phyloP scores from a whole-genome alignment of 2,329 filamentous ascomycete genomes.

The Leptographium wingfieldii region DNA sequence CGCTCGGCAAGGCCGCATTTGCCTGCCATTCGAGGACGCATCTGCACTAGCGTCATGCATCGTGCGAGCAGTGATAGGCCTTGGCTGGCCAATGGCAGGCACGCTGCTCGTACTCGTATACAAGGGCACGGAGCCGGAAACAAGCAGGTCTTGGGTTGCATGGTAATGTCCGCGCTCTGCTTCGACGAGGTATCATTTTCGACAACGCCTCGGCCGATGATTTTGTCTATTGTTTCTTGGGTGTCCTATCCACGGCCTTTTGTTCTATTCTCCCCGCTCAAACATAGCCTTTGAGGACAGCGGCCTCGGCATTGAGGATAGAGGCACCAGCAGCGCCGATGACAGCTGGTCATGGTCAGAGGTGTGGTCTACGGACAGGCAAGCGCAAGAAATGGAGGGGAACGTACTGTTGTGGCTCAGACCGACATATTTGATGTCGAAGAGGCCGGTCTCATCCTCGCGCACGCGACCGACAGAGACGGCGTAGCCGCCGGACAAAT shows the following conservation, averaged over 20 bases:
- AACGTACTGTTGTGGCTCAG: constrained; percentile 64
- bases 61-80: no score
- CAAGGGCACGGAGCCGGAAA: no score
- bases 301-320: constrained; percentile 87
- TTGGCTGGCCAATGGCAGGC: no score
- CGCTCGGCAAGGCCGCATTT: no score
- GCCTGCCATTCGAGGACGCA: no score
- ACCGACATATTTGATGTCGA: constrained; percentile 90
- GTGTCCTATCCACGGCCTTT: background rate
- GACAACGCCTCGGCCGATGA: no score
- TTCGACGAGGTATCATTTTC: background rate
- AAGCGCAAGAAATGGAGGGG: background rate
- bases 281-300: constrained; percentile 76
- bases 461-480: constrained; percentile 81
- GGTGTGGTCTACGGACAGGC: background rate
- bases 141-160: no score
- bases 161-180: background rate
- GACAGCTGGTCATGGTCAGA: constrained; percentile 42
- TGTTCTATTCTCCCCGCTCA: constrained; percentile 22
- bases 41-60: no score
- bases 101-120: no score
- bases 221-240: no score
- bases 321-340: constrained; percentile 94
- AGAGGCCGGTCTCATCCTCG: constrained; percentile 76
- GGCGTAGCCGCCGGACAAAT: constrained; percentile 75